Conservation (phyloP, 352 stramenopile genomes). For the Pythium volutum region DNA sequence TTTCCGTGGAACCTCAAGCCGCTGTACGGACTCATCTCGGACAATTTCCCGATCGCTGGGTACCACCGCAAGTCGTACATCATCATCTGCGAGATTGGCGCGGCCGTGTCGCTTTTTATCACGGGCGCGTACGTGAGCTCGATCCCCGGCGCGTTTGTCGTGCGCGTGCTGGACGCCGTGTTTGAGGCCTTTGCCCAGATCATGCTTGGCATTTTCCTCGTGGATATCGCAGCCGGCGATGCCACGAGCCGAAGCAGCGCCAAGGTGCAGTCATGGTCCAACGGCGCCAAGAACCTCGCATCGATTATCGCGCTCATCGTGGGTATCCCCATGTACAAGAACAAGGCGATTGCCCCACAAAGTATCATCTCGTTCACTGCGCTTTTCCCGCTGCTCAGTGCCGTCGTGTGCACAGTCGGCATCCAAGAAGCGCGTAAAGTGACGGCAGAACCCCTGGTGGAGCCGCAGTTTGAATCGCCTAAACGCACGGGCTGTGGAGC, state of each 20-base stretch:
- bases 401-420: slow-evolving; percentile 42
- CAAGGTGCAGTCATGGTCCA: slow-evolving; percentile 64
- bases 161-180: slow-evolving; percentile 63
- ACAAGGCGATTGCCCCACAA: slow-evolving; percentile 46
- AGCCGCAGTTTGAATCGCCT: not conserved
- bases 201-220: slow-evolving; percentile 78
- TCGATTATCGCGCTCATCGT: slow-evolving; percentile 59
- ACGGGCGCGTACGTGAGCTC: slow-evolving; percentile 55
- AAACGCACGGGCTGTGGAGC: slow-evolving; percentile 4
- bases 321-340: slow-evolving; percentile 64
- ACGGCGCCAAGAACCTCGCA: slow-evolving; percentile 60
- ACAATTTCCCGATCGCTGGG: slow-evolving; percentile 66
- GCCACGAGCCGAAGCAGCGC: slow-evolving; percentile 54
- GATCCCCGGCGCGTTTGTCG: slow-evolving; percentile 58
- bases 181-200: slow-evolving; percentile 79
- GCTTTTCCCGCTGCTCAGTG: slow-evolving; percentile 50
- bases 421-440: slow-evolving; percentile 39
- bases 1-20: slow-evolving; percentile 87
- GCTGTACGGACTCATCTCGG: slow-evolving; percentile 74
- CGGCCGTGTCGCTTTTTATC: slow-evolving; percentile 49
- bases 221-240: slow-evolving; percentile 57
- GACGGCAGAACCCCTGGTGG: not conserved
- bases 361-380: slow-evolving; percentile 65
- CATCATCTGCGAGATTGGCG: slow-evolving; percentile 57
- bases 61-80: slow-evolving; percentile 86